phyloP scores from a whole-genome alignment of 768 basidiomycete genomes.

The Calocybe cyanea region DNA sequence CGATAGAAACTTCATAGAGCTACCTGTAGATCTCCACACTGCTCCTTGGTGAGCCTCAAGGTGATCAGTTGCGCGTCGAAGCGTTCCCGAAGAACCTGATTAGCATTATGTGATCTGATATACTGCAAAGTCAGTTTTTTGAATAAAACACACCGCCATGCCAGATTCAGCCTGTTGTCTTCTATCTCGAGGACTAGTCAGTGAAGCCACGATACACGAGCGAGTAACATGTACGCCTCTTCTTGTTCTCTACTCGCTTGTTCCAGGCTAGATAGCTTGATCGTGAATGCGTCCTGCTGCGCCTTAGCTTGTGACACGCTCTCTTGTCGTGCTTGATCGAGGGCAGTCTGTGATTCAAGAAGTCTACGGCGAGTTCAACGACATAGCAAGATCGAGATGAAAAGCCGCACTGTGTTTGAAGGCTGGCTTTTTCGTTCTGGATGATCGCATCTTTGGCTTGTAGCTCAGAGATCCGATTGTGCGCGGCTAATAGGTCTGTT shows the following conservation, averaged over 20 bases:
- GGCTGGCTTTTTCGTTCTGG: background rate
- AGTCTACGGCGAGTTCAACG: background rate
- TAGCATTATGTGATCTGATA: background rate
- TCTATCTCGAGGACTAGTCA: background rate
- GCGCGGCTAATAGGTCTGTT: background rate
- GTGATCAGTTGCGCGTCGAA: slow-evolving; percentile 56
- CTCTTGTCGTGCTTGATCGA: background rate
- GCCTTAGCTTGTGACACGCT: background rate
- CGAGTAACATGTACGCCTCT: background rate
- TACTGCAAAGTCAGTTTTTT: background rate
- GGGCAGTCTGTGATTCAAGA: background rate
- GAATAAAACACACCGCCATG: slow-evolving; percentile 3
- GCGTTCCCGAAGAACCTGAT: slow-evolving; percentile 51
- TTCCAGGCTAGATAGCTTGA: background rate
- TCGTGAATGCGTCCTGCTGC: background rate
- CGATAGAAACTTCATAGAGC: background rate
- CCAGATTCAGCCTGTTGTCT: slow-evolving; percentile 7
- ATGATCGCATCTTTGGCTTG: background rate
- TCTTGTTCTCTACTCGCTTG: background rate
- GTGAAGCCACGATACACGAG: background rate
- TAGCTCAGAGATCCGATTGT: background rate
- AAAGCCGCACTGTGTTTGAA: background rate
- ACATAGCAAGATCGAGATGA: background rate
- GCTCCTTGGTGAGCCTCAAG: slow-evolving; percentile 51
- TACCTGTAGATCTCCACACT: slow-evolving; percentile 46